These are phyloP conservation scores for Scolecobasidium constrictum DNA, from an alignment of 2,329 filamentous ascomycete genomes.

Conservation along the genomic window DNA sequence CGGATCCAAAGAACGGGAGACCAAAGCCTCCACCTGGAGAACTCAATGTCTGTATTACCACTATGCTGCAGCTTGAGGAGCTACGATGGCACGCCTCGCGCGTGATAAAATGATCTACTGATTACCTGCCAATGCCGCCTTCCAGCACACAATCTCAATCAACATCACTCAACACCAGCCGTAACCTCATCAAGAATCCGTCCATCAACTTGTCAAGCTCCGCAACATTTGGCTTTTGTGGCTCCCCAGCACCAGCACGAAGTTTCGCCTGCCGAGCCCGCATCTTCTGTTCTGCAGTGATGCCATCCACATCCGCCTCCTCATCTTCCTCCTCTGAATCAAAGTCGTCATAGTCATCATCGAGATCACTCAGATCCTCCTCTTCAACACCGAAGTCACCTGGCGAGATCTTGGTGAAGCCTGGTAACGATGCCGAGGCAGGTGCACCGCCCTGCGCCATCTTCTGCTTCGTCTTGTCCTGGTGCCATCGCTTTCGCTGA, in stretches of 20 bases:
- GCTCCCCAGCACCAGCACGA: constrained; percentile 71
- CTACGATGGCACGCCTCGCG: no score
- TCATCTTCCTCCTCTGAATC: constrained; percentile 40
- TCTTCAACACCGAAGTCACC: constrained; percentile 85
- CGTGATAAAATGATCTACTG: no score
- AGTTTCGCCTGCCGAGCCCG: constrained; percentile 66
- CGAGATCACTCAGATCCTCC: constrained; percentile 74
- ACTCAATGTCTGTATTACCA: no score
- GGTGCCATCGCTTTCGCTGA: constrained; percentile 93
- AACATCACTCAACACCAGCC: constrained; percentile 70
- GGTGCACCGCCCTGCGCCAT: constrained; percentile 72
- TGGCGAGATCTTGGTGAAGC: constrained; percentile 53
- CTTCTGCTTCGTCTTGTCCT: constrained; percentile 95
- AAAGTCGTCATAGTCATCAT: constrained; percentile 56
- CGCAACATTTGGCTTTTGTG: constrained; percentile 63
- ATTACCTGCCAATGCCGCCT: no score
- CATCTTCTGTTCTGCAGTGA: constrained; percentile 72
- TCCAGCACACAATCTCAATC: no score
- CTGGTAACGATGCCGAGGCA: constrained; percentile 34
- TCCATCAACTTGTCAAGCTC: constrained; percentile 74
- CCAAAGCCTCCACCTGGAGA: no score
- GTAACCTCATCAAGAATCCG: constrained; percentile 71
- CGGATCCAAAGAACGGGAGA: no score
- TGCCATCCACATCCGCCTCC: constrained; percentile 67
- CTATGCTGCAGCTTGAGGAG: no score